These are phyloP conservation scores for Myriosclerotinia duriaeana DNA, from an alignment of 2,329 filamentous ascomycete species.

Conservation along the genomic window DNA sequence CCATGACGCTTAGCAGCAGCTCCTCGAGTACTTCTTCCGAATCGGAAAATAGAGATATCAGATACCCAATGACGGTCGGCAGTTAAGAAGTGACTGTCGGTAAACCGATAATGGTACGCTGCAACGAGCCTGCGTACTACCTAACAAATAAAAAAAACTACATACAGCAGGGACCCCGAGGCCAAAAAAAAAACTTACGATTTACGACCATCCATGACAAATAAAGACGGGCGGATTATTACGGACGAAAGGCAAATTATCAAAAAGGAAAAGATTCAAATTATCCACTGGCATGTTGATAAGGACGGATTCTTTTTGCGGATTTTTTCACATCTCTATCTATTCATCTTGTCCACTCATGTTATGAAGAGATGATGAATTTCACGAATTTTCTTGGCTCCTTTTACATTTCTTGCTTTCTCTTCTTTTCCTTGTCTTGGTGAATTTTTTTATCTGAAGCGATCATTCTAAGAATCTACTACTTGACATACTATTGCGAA, in stretches of 20 bases:
- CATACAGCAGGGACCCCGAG: conserved; percentile 13
- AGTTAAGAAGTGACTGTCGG: conserved; percentile 36
- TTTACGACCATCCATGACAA: conserved; percentile 18
- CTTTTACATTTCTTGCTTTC: conserved; percentile 19
- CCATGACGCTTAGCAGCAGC: conserved; percentile 41
- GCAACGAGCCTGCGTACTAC: not conserved
- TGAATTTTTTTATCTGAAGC: not conserved
- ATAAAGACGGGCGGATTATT: conserved; percentile 6
- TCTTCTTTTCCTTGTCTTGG: conserved; percentile 4
- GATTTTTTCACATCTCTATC: conserved; percentile 26
- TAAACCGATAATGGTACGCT: conserved; percentile 17
- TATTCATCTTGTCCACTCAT: conserved; percentile 20
- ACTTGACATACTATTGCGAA: conserved; percentile 21
- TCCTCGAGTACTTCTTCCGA: conserved; percentile 41
- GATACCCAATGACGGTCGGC: conserved; percentile 27
- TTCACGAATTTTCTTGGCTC: conserved; percentile 16
- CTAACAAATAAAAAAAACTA: not conserved
- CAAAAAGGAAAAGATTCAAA: conserved; percentile 8
- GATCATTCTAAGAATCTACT: conserved; percentile 2
- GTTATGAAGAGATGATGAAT: conserved; percentile 24
- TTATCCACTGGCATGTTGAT: not conserved
- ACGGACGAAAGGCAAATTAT: conserved; percentile 7
- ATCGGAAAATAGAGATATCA: conserved; percentile 33
- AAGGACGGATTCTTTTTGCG: conserved; percentile 27
- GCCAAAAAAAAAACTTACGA: conserved; percentile 22